Percentiles rank a stretch among this genome's conserved stretches.
Conservation (phyloP, 2,329 filamentous ascomycete genomes). For the Exophiala mesophila region DNA sequence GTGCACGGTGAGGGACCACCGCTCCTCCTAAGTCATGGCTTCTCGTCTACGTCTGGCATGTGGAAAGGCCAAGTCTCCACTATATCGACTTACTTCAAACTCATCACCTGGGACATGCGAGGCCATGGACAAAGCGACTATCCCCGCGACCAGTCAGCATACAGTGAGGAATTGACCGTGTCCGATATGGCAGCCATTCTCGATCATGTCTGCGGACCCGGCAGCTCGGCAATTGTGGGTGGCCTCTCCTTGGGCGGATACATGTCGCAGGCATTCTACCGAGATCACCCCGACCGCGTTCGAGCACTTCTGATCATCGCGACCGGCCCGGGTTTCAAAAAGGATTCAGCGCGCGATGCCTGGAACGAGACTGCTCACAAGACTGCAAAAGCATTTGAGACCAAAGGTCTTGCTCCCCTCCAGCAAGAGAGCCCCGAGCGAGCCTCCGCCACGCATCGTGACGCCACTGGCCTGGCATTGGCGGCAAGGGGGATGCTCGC, state of each 20-base stretch:
- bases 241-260: slow-evolving; percentile 21
- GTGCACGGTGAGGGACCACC: slow-evolving; percentile 13
- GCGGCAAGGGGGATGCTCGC: slow-evolving; percentile 22
- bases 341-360: slow-evolving; percentile 11
- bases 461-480: slow-evolving; percentile 14
- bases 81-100: slow-evolving; percentile 12
- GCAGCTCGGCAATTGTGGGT: slow-evolving; percentile 10
- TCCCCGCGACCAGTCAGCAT: slow-evolving; percentile 7
- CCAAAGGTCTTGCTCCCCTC: slow-evolving; percentile 9
- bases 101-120: slow-evolving; percentile 23
- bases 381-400: slow-evolving; percentile 12
- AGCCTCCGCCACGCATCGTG: slow-evolving; percentile 9
- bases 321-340: slow-evolving; percentile 21
- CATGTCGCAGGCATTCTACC: slow-evolving; percentile 24
- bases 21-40: slow-evolving; percentile 19
- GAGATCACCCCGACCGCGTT: slow-evolving; percentile 9
- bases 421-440: slow-evolving; percentile 14
- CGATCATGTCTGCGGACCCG: slow-evolving; percentile 2
- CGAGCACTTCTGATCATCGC: slow-evolving; percentile 18
- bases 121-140: slow-evolving; percentile 18
- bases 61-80: slow-evolving; percentile 16
- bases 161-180: slow-evolving; percentile 19
- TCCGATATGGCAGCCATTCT: slow-evolving; percentile 17
- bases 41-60: slow-evolving; percentile 22
- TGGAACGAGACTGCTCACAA: slow-evolving; percentile 20